Base-by-base conservation (phyloP, 23 red algal genomes). In the Gracilaria gracilis region DNA sequence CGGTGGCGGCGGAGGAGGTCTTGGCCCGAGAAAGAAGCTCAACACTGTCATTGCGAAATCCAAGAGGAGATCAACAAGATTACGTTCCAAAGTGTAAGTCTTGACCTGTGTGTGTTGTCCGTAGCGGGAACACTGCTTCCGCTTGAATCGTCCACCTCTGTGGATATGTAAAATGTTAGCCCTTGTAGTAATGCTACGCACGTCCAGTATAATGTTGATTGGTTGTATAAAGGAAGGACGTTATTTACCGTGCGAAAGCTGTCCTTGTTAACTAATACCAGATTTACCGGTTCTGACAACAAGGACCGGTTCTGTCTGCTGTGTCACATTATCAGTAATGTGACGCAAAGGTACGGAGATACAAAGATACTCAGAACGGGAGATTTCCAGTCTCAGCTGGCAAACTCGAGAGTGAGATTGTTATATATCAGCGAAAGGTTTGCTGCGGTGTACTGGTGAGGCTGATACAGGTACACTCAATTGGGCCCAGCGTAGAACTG, bases 21-120 rank as follows among this genome's bases (percentile, higher is more conserved):
- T 34, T 0, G 54, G 66, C 29, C 67, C 67, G 84, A 85, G 50
- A 69, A 65, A 85, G 57, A 85, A 85, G 38, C 29, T 85, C 15
- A 85, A 61, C 15, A 61, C 81, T 0, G 61, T 85, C 11, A 36
- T 85, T 32, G 61, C 61, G 17, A 85, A 50, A 47, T 85, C 81
- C 72, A 49, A 34, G 0, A 48, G 23, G 23, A 77, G 42, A 77
- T 46, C 46, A 50, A 28, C 39, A 50, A 46, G 72, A 37, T 34
- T 24, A 17, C 64, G 31, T 17, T 36, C 64, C 32, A 36, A 37
- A 17, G 61, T 32, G 61, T 65, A 32, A 65, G 28, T 32, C 28
- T 7, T 33, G 1, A 24, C 20, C n/a, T n/a, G 23, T 65, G 5
- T 1, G 6, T 5, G 44, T 48, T 48, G 44, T 48, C 44, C 44